Evolutionary conservation across 1,284 basidiomycete species (phyloP), one percentile per base, ranked within the genome.

Genomic region (Cutaneotrichosporon arboriforme): DNA sequence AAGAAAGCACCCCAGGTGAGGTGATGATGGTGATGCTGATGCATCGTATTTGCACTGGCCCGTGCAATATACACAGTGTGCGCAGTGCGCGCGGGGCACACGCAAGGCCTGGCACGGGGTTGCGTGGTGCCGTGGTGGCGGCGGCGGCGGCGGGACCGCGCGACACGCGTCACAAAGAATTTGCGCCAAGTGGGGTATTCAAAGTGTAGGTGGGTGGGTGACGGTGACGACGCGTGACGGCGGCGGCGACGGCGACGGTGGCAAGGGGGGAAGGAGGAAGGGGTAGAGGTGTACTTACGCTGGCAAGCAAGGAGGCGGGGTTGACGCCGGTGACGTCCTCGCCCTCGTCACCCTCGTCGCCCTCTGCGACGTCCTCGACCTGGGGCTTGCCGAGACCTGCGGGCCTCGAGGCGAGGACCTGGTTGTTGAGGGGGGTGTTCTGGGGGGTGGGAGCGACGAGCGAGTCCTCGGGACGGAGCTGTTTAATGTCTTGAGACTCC

Each of bases 401-500:
- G 31, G 71, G 71, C 60, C 84, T 81, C 53, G 76, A 76, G 20
- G 83, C 79, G 70, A 88, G 82, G 49, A 85, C 84, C 18, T 83
- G 82, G 52, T 84, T 82, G 58, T 78, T 81, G 64, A 88, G 78
- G 15, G 87, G 87, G 14, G 87, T 88, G 78, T 89, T 89, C 73
- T 87, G 85, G 14, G 87, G 87, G 20, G 87, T 89, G 18, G 87
- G 86, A 4, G 87, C 86, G 54, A 74, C 68, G 57, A 66, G 59
- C 17, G 61, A 58, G 41, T 64, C 55, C 49, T 69, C 67, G 22
- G 55, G 46, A 49, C 68, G 63, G 31, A 40, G 58, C 26, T 31
- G 26, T 49, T 67, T 64, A 62, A 72, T 70, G 51, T 72, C 58
- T 55, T 71, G 68, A 17, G 60, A 65, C 54, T 70, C 65, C 22